These are phyloP conservation scores for Coriaria nepalensis DNA, from an alignment of 306 rosid genomes.

Conservation along the genomic window DNA sequence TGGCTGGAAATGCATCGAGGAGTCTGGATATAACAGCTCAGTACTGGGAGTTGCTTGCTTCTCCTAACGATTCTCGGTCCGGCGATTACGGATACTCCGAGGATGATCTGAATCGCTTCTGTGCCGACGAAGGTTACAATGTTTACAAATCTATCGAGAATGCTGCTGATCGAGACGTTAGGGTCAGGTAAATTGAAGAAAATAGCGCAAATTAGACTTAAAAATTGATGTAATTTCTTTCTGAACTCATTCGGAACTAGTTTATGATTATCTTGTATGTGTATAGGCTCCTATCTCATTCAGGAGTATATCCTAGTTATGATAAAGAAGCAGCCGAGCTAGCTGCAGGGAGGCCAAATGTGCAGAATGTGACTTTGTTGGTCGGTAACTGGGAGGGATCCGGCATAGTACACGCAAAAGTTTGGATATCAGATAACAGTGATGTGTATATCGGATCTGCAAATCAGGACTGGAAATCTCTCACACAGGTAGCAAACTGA, in stretches of 20 bases:
- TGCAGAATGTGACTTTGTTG: constrained; percentile 61
- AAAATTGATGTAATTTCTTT: not conserved
- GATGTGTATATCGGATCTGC: constrained; percentile 85
- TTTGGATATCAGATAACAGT: constrained; percentile 74
- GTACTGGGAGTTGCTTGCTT: constrained; percentile 65
- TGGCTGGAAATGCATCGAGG: constrained; percentile 57
- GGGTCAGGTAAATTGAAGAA: constrained; percentile 31
- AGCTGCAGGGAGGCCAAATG: constrained; percentile 78
- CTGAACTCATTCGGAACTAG: not conserved
- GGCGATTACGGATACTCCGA: constrained; percentile 75
- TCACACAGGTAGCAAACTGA: constrained; percentile 49
- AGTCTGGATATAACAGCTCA: constrained; percentile 67
- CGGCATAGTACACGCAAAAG: constrained; percentile 85
- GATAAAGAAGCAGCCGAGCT: constrained; percentile 57
- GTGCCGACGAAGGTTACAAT: constrained; percentile 56
- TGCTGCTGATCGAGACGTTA: constrained; percentile 66
- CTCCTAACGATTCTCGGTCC: constrained; percentile 49
- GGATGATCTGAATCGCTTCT: constrained; percentile 44
- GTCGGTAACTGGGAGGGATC: constrained; percentile 75
- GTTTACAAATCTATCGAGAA: constrained; percentile 49
- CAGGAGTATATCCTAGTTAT: constrained; percentile 70
- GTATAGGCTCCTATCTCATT: constrained; percentile 69
- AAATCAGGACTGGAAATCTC: constrained; percentile 95
- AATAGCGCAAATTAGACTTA: constrained; percentile 5
- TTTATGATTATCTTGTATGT: constrained; percentile 1